Base-by-base conservation (phyloP, 257 asterid genomes). In the Nicotiana undulata region DNA sequence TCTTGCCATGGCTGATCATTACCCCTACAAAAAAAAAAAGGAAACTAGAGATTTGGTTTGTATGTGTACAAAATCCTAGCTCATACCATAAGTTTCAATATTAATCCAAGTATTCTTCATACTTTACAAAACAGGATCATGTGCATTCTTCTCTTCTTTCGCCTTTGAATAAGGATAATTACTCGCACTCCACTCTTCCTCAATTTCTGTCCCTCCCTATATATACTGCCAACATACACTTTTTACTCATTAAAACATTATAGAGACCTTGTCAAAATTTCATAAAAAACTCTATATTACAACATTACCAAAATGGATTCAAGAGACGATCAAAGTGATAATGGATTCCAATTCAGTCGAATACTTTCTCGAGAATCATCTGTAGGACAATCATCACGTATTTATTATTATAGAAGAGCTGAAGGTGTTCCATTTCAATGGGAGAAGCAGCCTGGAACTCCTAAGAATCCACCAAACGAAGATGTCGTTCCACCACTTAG, bases 361-460 rank as follows among this genome's bases (percentile, higher is more conserved):
- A 88, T 89, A 55, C 93, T 92, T 46, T 85, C 89, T 0, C 80
- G 96, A 28, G 87, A 91, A 74, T 24, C 89, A 3, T 93, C 93
- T 0, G 79, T 31, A 0, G 93, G 95, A 8, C 85, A 86, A n/a
- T 92, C 96, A 5, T 92, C 98, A 2, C 86, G 90, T 29, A 74
- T 86, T 4, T 88, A 83, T 63, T 88, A 85, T 66, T 89, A 85
- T 53, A 83, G 96, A 11, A 70, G 83, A 3, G 82, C 88, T 0
- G 94, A 88, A 81, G 97, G 97, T 55, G 88, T 94, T 29, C 98
- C 98, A 0, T 91, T 94, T 80, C 51, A 80, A 80, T 94, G 98
- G 97, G 98, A 94, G 75, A 89, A 58, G 92, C 85, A 79, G 53
- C 98, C 98, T 0, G 98, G 97, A 22, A 94, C 90, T 0, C 89